Conservation (phyloP, 2,329 filamentous ascomycete species). For the Beauveria scarabaeidicola region DNA sequence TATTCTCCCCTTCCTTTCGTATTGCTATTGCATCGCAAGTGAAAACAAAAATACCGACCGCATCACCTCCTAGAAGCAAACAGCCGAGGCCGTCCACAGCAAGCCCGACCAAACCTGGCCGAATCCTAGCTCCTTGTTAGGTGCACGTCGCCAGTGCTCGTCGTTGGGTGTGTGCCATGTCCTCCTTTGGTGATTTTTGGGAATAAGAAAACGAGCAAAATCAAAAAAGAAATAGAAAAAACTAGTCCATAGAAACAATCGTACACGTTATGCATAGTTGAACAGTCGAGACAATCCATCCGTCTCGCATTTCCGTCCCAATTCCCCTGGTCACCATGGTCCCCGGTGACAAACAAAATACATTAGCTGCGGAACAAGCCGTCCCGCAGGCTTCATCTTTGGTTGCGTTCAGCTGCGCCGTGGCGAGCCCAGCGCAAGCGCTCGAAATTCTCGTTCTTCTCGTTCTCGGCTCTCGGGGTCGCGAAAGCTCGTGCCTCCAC, state of each 20-base stretch:
- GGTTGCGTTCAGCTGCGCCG: not conserved
- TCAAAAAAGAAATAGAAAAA: conserved; percentile 11
- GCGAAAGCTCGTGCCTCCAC: not conserved
- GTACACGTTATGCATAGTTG: conserved; percentile 14
- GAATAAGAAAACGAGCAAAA: conserved; percentile 12
- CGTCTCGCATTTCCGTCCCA: conserved; percentile 10
- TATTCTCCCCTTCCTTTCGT: conserved; percentile 8
- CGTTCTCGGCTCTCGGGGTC: conserved; percentile 1
- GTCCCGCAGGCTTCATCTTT: not conserved
- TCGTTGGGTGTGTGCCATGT: not conserved
- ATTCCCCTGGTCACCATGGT: not conserved
- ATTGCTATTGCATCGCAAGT: conserved; percentile 9
- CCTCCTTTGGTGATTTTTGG: conserved; percentile 6
- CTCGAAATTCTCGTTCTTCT: conserved; percentile 2
- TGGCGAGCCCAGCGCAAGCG: not conserved
- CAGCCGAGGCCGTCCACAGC: conserved; percentile 9
- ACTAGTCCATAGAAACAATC: conserved; percentile 14
- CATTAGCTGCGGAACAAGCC: not conserved
- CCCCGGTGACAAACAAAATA: conserved; percentile 7
- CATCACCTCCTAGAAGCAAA: conserved; percentile 7
- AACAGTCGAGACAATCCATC: conserved; percentile 12
- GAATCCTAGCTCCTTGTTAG: not conserved
- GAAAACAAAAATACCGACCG: conserved; percentile 11
- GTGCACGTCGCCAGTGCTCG: conserved; percentile 1
- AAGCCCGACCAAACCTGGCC: not conserved